These are phyloP conservation scores for Striga asiatica DNA, from an alignment of 257 asterid species.

Conservation along the genomic window DNA sequence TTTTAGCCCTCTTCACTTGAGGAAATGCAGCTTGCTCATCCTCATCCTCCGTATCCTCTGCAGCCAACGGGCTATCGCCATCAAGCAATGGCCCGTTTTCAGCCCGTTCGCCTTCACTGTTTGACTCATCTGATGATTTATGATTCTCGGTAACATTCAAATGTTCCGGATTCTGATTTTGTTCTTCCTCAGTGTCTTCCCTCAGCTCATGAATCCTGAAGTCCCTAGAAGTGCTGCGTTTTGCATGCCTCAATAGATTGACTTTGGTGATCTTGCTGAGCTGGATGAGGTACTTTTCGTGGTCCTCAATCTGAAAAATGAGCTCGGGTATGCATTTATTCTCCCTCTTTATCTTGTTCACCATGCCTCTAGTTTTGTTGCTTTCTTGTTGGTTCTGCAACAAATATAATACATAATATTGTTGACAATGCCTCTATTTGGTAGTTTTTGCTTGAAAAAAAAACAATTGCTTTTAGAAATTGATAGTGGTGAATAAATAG, in stretches of 20 bases:
- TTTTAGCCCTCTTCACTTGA: constrained; percentile 40
- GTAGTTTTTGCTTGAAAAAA: too few relatives aligned
- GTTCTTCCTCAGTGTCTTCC: constrained; percentile 30
- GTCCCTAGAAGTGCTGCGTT: constrained; percentile 83
- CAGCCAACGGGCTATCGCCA: constrained; percentile 27
- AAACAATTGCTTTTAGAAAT: too few relatives aligned
- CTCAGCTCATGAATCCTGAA: constrained; percentile 52
- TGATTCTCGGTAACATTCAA: constrained; percentile 18
- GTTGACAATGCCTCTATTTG: too few relatives aligned
- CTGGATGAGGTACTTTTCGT: constrained; percentile 63
- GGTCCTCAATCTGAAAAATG: constrained; percentile 78
- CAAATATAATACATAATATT: too few relatives aligned
- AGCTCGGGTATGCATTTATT: constrained; percentile 77
- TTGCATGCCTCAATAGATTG: constrained; percentile 64
- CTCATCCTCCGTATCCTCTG: constrained; percentile 33
- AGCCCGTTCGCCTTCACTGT: constrained; percentile 22
- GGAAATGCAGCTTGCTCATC: constrained; percentile 29
- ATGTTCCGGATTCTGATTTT: constrained; percentile 25
- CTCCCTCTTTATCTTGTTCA: constrained; percentile 66
- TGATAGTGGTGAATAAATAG: too few relatives aligned
- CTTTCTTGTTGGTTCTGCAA: constrained; percentile 61
- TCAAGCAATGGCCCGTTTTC: constrained; percentile 12
- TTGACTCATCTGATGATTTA: constrained; percentile 29
- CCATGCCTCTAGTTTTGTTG: constrained; percentile 39
- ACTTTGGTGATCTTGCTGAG: constrained; percentile 64